These are phyloP conservation scores for Cyanodermella asteris DNA, from an alignment of 2,329 filamentous ascomycete genomes.

Conservation along the genomic window DNA sequence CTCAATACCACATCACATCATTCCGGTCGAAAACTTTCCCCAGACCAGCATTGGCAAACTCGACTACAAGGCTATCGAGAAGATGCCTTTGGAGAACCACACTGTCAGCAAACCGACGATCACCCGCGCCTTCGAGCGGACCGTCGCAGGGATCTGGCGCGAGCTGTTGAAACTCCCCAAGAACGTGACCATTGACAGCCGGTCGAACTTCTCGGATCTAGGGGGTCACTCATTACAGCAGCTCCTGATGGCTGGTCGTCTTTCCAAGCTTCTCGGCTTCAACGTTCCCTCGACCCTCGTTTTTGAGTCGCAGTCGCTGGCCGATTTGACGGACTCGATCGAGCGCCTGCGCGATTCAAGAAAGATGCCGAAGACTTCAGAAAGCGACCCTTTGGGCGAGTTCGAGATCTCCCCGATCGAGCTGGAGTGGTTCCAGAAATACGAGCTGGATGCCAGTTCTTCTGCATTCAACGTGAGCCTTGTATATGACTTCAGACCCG, in stretches of 20 bases:
- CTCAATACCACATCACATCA: slow-evolving; percentile 11
- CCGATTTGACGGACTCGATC: neutral
- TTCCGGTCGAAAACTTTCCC: slow-evolving; percentile 11
- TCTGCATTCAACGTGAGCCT: slow-evolving; percentile 13
- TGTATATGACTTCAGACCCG: slow-evolving; percentile 2
- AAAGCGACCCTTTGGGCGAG: neutral
- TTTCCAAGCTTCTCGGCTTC: slow-evolving; percentile 5
- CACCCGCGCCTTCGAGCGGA: neutral
- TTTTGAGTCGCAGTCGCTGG: slow-evolving; percentile 3
- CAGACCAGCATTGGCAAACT: slow-evolving; percentile 14
- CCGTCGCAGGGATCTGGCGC: slow-evolving; percentile 4
- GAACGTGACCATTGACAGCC: slow-evolving; percentile 4
- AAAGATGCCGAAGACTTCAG: neutral
- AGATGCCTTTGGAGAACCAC: neutral
- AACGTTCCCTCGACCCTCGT: slow-evolving; percentile 8
- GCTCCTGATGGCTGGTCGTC: slow-evolving; percentile 7
- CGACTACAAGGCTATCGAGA: slow-evolving; percentile 13
- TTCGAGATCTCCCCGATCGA: neutral
- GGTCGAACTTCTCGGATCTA: slow-evolving; percentile 11
- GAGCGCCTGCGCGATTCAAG: neutral
- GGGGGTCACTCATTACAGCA: slow-evolving; percentile 13
- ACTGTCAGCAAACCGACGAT: neutral
- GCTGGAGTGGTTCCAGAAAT: slow-evolving; percentile 1
- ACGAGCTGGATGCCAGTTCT: slow-evolving; percentile 3
- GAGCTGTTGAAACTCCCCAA: slow-evolving; percentile 6